Base-by-base conservation (phyloP, 2,329 filamentous ascomycete species). In the Aureobasidium lini region DNA sequence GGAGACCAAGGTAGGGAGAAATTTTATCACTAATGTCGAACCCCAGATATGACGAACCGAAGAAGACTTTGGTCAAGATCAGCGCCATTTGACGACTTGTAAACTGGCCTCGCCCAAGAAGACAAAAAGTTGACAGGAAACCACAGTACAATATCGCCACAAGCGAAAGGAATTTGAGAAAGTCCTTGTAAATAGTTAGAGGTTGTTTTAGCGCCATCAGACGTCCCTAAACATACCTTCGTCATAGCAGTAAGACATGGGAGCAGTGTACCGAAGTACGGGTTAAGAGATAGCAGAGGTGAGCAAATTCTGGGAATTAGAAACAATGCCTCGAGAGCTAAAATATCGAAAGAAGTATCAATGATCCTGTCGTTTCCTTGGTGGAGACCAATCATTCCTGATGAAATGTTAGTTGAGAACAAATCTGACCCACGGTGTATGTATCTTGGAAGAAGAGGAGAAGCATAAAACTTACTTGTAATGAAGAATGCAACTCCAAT, bases 281-380 rank as follows among this genome's bases (percentile, higher is more conserved):
- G 89, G 66, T 90, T 90, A 64, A 96, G 73, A 69, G 88, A 93
- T 63, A 96, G 80, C 56, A 96, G 81, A 11, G 52, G 52, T 13
- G 91, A 95, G 75, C 88, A 95, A 65, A 95, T 88, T 62, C 89
- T 86, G 43, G 92, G 92, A 18, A 96, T 88, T 73, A 96, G 86
- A 71, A 96, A 93, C 9, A 96, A 79, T 0, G 90, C 92, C 72
- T 96, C 90, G 13, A 96, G 78, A 0, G 90, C 87, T 23, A 96
- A 77, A n/a, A 96, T 86, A 68, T 96, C 90, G 70, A 96, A 96
- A 0, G 90, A 86, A 3, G 87, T 79, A 62, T 94, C 87, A 48
- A 87, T 87, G n/a, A 90, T 81, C 15, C 78, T 73, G 9, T 77
- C 72, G 63, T 86, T 83, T 23, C 82, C 71, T 56, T 81, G 82